phyloP scores from a whole-genome alignment of 805 yeast species.

The Candida broadrunensis region DNA sequence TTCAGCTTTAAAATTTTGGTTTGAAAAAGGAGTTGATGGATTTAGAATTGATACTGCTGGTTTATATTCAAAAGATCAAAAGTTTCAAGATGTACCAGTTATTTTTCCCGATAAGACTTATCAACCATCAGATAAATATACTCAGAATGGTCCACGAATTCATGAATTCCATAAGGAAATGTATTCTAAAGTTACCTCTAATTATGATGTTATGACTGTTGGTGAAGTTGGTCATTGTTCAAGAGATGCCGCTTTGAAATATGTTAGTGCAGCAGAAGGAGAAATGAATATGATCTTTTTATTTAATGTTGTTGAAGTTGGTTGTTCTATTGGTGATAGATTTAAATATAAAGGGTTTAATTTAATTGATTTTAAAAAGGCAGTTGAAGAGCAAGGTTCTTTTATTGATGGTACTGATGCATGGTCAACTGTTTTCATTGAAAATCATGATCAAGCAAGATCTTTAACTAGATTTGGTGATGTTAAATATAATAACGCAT shows the following conservation, averaged over 20 bases:
- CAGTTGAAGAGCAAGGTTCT: slow-evolving; percentile 29
- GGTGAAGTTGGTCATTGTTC: slow-evolving; percentile 51
- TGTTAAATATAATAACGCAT: slow-evolving; percentile 30
- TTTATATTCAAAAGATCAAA: slow-evolving; percentile 46
- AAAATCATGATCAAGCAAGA: slow-evolving; percentile 61
- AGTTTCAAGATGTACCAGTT: slow-evolving; percentile 48
- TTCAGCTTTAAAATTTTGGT: slow-evolving; percentile 51
- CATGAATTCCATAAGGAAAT: slow-evolving; percentile 58
- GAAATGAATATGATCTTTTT: slow-evolving; percentile 37
- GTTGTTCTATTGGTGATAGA: slow-evolving; percentile 31
- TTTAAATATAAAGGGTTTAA: slow-evolving; percentile 31
- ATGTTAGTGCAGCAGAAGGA: slow-evolving; percentile 36
- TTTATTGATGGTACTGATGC: slow-evolving; percentile 50
- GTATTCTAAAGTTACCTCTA: slow-evolving; percentile 39
- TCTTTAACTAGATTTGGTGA: slow-evolving; percentile 50
- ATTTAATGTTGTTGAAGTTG: slow-evolving; percentile 33
- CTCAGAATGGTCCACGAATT: slow-evolving; percentile 50
- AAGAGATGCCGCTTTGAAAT: slow-evolving; percentile 40
- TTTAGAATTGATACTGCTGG: slow-evolving; percentile 59
- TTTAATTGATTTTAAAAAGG: slow-evolving; percentile 42
- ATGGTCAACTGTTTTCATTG: slow-evolving; percentile 54
- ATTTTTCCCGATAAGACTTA: slow-evolving; percentile 34
- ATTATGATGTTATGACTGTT: slow-evolving; percentile 54
- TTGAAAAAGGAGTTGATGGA: slow-evolving; percentile 54
- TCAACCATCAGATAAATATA: slow-evolving; percentile 34